phyloP scores from a whole-genome alignment of 192 early-diverging fungal species.

The Backusella macrospora region DNA sequence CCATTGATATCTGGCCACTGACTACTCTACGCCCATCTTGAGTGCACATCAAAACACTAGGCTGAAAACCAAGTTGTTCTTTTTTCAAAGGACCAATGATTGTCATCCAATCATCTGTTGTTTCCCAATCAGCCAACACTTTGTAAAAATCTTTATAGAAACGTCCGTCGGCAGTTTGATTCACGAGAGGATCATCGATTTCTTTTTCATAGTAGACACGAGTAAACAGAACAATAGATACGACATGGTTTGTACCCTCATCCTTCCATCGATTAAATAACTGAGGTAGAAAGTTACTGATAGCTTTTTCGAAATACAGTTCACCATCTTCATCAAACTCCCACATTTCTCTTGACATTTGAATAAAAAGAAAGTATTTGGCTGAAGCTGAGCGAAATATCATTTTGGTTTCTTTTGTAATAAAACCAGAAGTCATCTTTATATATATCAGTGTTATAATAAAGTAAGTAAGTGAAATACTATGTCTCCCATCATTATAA shows the following conservation, averaged over 20 bases:
- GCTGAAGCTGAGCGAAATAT: constrained; percentile 95
- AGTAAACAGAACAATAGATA: constrained; percentile 94
- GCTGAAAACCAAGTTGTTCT: constrained; percentile 76
- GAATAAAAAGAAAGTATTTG: constrained; percentile 92
- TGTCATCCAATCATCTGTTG: constrained; percentile 71
- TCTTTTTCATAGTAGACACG: constrained; percentile 76
- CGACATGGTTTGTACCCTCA: constrained; percentile 85
- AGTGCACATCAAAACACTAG: constrained; percentile 61
- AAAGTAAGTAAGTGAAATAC: background rate
- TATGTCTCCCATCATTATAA: background rate
- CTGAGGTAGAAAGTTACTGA: constrained; percentile 87
- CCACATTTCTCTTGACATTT: constrained; percentile 98
- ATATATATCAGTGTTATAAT: background rate
- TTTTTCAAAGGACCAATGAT: constrained; percentile 67
- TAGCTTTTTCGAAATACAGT: constrained; percentile 90
- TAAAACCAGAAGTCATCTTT: constrained; percentile 76
- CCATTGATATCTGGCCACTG: constrained; percentile 78
- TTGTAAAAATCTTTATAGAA: constrained; percentile 94
- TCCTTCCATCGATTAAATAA: constrained; percentile 88
- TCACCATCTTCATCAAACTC: constrained; percentile 97
- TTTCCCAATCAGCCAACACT: constrained; percentile 94
- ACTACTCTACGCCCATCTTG: constrained; percentile 55
- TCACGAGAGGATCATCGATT: constrained; percentile 42
- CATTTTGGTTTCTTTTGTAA: constrained; percentile 76
- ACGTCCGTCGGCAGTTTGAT: constrained; percentile 57